Base-by-base conservation (phyloP, 139 green algal species). In the Micromonas commoda region DNA sequence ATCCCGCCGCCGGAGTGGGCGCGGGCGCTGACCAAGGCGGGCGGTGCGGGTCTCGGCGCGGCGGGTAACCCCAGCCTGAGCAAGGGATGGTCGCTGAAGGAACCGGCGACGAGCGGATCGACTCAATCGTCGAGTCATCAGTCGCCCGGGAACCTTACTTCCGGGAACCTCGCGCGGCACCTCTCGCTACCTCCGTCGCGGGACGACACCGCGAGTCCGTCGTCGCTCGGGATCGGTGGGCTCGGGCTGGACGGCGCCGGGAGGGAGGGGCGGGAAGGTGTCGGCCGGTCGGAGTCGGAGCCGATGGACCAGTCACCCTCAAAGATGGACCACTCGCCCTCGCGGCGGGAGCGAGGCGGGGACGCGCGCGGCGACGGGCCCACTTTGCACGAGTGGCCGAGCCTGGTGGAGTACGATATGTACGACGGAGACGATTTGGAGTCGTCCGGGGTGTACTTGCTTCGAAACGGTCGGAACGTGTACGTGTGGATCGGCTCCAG, bases 351-450 rank as follows among this genome's bases (percentile, higher is more conserved):
- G n/a, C n/a, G n/a, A n/a, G n/a, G n/a, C n/a, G n/a, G n/a, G n/a
- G n/a, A n/a, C n/a, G n/a, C n/a, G n/a, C n/a, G n/a, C n/a, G n/a
- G 45, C 45, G 45, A 57, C 45, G 16, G 9, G 45, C 9, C 45
- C 9, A 9, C 9, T 9, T 57, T 57, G 45, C 45, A 23, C 9
- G 45, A 57, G 9, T 57, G 16, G 3, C 70, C 70, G 3, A 4
- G 19, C 32, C 29, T 77, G 70, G 24, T 31, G 5, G 70, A 64
- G 19, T 24, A 65, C 26, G 31, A 9, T 3, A 34, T 77, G 70
- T 77, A 65, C 34, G 70, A 77, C 70, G n/a, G 5, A 4, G 70
- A 77, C 34, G 70, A 77, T 38, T 21, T 77, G 6, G 61, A 69
- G 5, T 33, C 61, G 61, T 20, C 13, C 61, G 61, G 61, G 26